A percentile compares a stretch with the other conserved stretches of the same genome.
Evolutionary conservation across 352 stramenopile species (phyloP).

Genomic region (Phytophthora gonapodyides): DNA sequence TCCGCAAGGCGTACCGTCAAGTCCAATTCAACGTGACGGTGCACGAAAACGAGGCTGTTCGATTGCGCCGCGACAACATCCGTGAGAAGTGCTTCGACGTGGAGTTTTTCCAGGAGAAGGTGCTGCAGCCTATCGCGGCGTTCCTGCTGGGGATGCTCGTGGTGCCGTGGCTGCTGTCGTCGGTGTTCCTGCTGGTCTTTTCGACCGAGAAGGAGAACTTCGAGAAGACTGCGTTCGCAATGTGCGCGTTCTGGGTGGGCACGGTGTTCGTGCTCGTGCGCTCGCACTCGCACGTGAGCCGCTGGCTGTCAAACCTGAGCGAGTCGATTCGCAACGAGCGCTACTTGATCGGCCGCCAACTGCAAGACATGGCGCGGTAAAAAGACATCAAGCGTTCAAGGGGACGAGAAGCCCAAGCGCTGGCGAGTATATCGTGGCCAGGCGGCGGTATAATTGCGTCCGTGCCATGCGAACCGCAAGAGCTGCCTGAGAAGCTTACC

Average conservation of each 20-base stretch:
- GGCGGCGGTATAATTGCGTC: slow-evolving; percentile 14
- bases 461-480: slow-evolving; percentile 4
- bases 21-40: slow-evolving; percentile 72
- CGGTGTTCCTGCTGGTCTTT: slow-evolving; percentile 46
- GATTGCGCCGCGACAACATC: slow-evolving; percentile 63
- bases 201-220: slow-evolving; percentile 41
- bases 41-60: slow-evolving; percentile 70
- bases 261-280: slow-evolving; percentile 40
- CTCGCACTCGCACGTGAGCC: slow-evolving; percentile 52
- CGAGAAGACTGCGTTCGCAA: slow-evolving; percentile 60
- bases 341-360: slow-evolving; percentile 84
- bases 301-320: slow-evolving; percentile 71
- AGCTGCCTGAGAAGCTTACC: slow-evolving; percentile 2
- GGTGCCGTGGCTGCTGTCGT: slow-evolving; percentile 55
- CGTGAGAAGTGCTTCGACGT: slow-evolving; percentile 75
- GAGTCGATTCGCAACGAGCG: slow-evolving; percentile 89
- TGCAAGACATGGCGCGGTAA: slow-evolving; percentile 87
- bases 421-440: background rate
- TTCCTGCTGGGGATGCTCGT: slow-evolving; percentile 61
- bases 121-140: slow-evolving; percentile 59
- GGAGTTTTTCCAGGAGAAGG: slow-evolving; percentile 58
- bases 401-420: slow-evolving; percentile 6
- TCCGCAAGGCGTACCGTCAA: slow-evolving; percentile 74
- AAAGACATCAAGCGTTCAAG: slow-evolving; percentile 17
- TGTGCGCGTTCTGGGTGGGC: slow-evolving; percentile 54